These are phyloP conservation scores for Elongisporangium senticosum DNA, from an alignment of 352 stramenopile genomes.

Conservation along the genomic window DNA sequence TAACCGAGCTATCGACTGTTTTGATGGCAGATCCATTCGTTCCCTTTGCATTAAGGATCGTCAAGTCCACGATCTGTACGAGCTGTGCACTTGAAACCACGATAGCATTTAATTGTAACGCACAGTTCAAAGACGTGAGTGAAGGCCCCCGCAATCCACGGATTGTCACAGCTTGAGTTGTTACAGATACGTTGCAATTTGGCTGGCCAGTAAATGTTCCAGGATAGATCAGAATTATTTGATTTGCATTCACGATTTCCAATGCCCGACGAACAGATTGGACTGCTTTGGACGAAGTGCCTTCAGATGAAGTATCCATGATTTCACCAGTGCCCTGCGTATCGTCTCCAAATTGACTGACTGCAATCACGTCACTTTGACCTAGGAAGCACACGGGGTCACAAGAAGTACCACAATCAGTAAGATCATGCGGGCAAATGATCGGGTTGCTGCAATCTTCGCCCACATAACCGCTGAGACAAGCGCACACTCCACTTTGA, in stretches of 20 bases:
- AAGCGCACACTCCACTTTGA: conserved; percentile 31
- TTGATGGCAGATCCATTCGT: conserved; percentile 22
- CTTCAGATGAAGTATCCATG: conserved; percentile 37
- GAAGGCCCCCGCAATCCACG: conserved; percentile 28
- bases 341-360: conserved; percentile 47
- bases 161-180: conserved; percentile 20
- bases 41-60: conserved; percentile 14
- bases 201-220: conserved; percentile 22
- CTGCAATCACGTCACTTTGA: conserved; percentile 30
- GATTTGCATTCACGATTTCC: conserved; percentile 15
- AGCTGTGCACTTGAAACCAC: not conserved
- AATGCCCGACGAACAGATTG: conserved; percentile 38
- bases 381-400: conserved; percentile 34
- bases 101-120: conserved; percentile 16
- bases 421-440: conserved; percentile 31
- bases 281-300: conserved; percentile 49
- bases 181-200: conserved; percentile 37
- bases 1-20: conserved; percentile 11
- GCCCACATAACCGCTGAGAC: conserved; percentile 50
- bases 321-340: conserved; percentile 41
- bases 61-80: conserved; percentile 17
- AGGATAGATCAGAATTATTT: conserved; percentile 51
- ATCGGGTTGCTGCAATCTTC: conserved; percentile 60
- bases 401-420: conserved; percentile 24
- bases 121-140: conserved; percentile 43